Evolutionary conservation across 176 grass and related monocot species (phyloP), one percentile per base, ranked within the genome.

Genomic region (Eragrostis curvula): DNA sequence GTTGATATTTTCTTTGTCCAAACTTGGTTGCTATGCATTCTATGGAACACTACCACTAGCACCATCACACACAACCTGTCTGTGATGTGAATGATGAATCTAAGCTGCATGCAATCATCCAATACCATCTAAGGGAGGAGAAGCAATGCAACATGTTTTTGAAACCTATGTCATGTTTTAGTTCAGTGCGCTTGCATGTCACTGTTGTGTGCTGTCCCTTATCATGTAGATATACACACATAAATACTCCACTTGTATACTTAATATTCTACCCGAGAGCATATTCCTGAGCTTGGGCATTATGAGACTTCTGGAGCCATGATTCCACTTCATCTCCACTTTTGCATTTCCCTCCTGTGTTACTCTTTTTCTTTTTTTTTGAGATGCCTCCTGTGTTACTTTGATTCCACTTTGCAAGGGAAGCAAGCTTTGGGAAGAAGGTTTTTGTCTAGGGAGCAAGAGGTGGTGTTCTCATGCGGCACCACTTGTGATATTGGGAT

Each of bases 11-110:
- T n/a, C 10, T 23, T 84, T 68, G n/a, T 56, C 2, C 12, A 7
- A 41, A 28, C 62, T 48, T 16, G 23, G 16, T 18, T 6, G 3
- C 2, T 5, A 79, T 80, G 24, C 59, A 81, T 63, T 42, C 18
- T 24, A 73, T 81, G 49, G 71, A 84, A 50, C 65, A 71, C 74
- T 50, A 65, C 60, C 59, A 85, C 81, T 56, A 52, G 77, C 81
- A 80, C 78, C 41, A 25, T n/a, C n/a, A 28, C 43, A 27, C 16
- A 12, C 12, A 36, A 51, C 44, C 28, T 64, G 45, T 67, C 12
- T 48, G 25, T 29, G 58, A 70, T 18, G 20, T 36, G 42, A 5
- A 10, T 17, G 14, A 17, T 16, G 12, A 51, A 46, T 62, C 32
- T 36, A 36, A 36, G 32, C 25, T 66, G 30, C 64, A 82, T 72